These are phyloP conservation scores for Euphorbia schlechtendalii DNA, from an alignment of 441 rosid species.

Conservation along the genomic window DNA sequence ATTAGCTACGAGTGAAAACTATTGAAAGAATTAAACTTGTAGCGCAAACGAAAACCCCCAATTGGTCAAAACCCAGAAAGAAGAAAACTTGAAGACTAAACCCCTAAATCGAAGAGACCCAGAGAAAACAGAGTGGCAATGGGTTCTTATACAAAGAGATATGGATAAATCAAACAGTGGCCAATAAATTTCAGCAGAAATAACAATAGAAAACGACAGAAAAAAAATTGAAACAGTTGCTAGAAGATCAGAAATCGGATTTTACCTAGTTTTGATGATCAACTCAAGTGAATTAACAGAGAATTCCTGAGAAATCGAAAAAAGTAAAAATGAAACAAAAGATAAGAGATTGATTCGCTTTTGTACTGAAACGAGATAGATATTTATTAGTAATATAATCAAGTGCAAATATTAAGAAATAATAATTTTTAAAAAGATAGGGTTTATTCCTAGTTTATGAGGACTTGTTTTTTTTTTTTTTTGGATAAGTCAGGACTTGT, in stretches of 20 bases:
- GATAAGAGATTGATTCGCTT: background rate
- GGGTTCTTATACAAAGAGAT: conserved; percentile 23
- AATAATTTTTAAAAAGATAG: background rate
- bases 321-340: conserved; percentile 11
- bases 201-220: conserved; percentile 7
- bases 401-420: too few relatives aligned
- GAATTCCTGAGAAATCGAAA: conserved; percentile 13
- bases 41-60: conserved; percentile 17
- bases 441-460: too few relatives aligned
- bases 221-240: background rate
- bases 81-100: conserved; percentile 3
- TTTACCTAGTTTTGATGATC: conserved; percentile 31
- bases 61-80: conserved; percentile 21
- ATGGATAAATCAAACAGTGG: conserved; percentile 56
- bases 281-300: conserved; percentile 13
- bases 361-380: background rate
- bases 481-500: too few relatives aligned
- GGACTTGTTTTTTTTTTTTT: too few relatives aligned
- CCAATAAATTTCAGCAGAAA: conserved; percentile 34
- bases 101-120: conserved; percentile 22
- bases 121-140: conserved; percentile 9
- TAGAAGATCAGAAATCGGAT: background rate
- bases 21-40: conserved; percentile 3
- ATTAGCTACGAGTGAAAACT: background rate
- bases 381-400: background rate